Percentiles rank a stretch among this genome's conserved stretches.
Conservation (phyloP, 2,329 filamentous ascomycete genomes). For the Colletotrichum tropicicola region DNA sequence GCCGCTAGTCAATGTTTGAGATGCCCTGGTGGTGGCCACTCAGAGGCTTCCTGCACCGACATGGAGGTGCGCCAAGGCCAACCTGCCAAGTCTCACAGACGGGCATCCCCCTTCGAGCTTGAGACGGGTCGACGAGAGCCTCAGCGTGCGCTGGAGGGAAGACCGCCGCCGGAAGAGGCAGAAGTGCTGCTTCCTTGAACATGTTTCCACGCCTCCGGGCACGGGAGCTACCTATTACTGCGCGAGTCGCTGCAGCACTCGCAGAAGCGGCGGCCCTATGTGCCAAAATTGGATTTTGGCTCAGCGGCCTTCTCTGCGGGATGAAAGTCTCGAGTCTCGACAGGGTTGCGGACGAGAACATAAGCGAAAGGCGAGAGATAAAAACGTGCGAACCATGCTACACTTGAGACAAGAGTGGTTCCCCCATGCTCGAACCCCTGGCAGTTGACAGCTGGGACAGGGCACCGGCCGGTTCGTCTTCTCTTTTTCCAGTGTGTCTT, state of each 20-base stretch:
- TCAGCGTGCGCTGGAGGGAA: neutral
- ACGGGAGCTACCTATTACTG: neutral
- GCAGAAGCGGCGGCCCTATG: neutral
- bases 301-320: neutral
- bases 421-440: slow-evolving; percentile 11
- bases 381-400: slow-evolving; percentile 24
- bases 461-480: slow-evolving; percentile 16
- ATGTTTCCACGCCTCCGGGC: neutral
- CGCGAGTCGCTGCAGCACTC: too few species aligned
- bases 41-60: neutral
- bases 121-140: neutral
- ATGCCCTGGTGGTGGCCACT: slow-evolving; percentile 7
- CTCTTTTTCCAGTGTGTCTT: neutral
- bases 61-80: slow-evolving; percentile 16
- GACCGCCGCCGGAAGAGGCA: neutral
- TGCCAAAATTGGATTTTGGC: slow-evolving; percentile 17
- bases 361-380: neutral
- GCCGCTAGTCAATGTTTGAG: slow-evolving; percentile 22
- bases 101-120: neutral
- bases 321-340: neutral
- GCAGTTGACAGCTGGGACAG: slow-evolving; percentile 21
- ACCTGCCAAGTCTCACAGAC: slow-evolving; percentile 9
- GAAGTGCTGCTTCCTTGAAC: neutral
- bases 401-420: slow-evolving; percentile 25
- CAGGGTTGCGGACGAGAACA: neutral